Evolutionary conservation across 2,329 filamentous ascomycete species (phyloP).

Genomic region (Lachnellula hyalina): DNA sequence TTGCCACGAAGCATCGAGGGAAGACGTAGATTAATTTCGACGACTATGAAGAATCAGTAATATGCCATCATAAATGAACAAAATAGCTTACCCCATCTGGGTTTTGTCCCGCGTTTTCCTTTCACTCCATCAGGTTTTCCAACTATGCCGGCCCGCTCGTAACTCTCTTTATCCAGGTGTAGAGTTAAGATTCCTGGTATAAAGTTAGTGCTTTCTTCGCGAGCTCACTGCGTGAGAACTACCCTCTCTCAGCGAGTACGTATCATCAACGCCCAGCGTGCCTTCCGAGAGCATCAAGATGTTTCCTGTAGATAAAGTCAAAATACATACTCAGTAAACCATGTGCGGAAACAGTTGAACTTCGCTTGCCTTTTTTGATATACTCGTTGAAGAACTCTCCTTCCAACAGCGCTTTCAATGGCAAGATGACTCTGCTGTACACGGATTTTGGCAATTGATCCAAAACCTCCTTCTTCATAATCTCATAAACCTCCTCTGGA

Average conservation of each 20-base stretch:
- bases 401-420: constrained; percentile 64
- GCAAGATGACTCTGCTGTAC: constrained; percentile 69
- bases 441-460: constrained; percentile 34
- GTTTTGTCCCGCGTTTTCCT: constrained; percentile 54
- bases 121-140: constrained; percentile 62
- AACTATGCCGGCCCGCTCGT: constrained; percentile 75
- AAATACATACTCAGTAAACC: constrained; percentile 3
- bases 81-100: constrained; percentile 61
- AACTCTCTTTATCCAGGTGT: constrained; percentile 74
- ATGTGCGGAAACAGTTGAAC: neutral
- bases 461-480: constrained; percentile 49
- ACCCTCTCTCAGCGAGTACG: constrained; percentile 68
- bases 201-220: neutral
- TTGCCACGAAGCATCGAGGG: constrained; percentile 62
- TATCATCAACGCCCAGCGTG: constrained; percentile 61
- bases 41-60: constrained; percentile 46
- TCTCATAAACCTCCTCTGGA: constrained; percentile 55
- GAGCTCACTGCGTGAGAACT: constrained; percentile 14
- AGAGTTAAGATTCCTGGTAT: constrained; percentile 63
- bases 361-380: constrained; percentile 53
- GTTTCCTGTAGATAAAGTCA: constrained; percentile 49
- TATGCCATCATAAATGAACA: constrained; percentile 1
- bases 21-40: constrained; percentile 69
- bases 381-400: constrained; percentile 77
- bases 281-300: constrained; percentile 82